A percentile compares a stretch with the other conserved stretches of the same genome.
phyloP scores from a whole-genome alignment of 164 flowering plant genomes.

The Dillenia suffruticosa region DNA sequence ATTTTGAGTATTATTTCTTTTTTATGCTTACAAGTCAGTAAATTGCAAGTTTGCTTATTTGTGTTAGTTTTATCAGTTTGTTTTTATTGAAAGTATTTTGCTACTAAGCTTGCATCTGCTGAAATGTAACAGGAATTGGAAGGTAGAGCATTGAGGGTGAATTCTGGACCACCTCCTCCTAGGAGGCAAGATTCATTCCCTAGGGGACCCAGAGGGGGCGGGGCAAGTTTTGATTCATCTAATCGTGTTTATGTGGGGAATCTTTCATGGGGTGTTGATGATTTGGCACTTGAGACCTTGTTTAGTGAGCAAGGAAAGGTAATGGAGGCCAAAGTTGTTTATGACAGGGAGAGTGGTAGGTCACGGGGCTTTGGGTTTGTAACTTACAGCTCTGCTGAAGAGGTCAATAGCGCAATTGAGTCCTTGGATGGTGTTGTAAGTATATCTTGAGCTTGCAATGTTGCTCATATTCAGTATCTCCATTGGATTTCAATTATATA shows the following conservation, averaged over 20 bases:
- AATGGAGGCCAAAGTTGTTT: constrained; percentile 77
- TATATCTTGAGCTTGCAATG: constrained; percentile 1
- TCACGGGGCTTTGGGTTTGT: constrained; percentile 98
- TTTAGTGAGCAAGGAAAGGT: constrained; percentile 90
- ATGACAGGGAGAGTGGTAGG: constrained; percentile 83
- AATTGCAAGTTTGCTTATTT: no score
- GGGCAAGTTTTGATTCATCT: constrained; percentile 16
- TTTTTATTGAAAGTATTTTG: no score
- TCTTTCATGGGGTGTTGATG: constrained; percentile 91
- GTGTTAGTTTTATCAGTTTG: background rate
- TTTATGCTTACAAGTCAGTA: no score
- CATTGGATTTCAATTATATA: background rate
- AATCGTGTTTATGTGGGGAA: constrained; percentile 74
- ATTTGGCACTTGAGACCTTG: constrained; percentile 56
- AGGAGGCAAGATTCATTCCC: constrained; percentile 22
- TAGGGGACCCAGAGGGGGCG: constrained; percentile 28
- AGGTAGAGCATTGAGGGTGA: constrained; percentile 53
- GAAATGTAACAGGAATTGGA: constrained; percentile 33
- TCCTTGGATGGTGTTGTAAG: constrained; percentile 80
- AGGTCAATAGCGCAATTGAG: constrained; percentile 67
- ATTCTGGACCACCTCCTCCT: constrained; percentile 54
- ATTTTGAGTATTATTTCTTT: no score
- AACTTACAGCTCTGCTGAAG: constrained; percentile 63
- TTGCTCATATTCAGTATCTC: background rate
- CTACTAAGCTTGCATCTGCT: background rate